Base-by-base conservation (phyloP, 1,284 basidiomycete species). In the Fomitiporia mediterranea region DNA sequence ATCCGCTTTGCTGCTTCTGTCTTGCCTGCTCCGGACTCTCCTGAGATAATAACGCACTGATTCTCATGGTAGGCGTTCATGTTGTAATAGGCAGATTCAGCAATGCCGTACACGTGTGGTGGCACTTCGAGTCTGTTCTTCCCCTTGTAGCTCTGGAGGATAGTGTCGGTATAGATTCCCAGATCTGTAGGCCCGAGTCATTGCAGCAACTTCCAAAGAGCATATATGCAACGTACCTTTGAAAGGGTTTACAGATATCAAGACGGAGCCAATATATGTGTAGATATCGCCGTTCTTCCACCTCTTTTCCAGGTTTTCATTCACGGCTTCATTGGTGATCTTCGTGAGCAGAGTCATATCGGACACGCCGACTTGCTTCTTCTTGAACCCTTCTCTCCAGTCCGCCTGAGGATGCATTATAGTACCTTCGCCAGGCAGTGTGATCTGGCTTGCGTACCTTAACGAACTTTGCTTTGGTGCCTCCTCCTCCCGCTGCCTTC, bases 1-100 rank as follows among this genome's bases (percentile, higher is more conserved):
- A 99, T 99, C 56, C 94, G 84, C 70, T 98, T 98, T 23, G 95
- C 95, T 7, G 94, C 94, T 71, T 98, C 95, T 5, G 94, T 98
- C 79, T 98, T 97, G 51, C 94, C 95, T 8, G 94, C 94, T 56
- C 95, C 95, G 9, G 94, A 97, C 76, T 99, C 97, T 59, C 97
- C 97, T 50, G 96, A 96, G 67, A 99, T 99, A 73, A 99, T 99
- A 56, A 99, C 96, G 71, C 97, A 99, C 76, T 99, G 97, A 70
- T 99, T 99, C 74, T 99, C 96, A 70, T 96, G 89, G 74, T 99
- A 98, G 28, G 94, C 93, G 62, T 93, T 95, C 97, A 99, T 99
- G 71, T 97, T 94, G 77, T 99, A 99, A 77, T 98, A 99, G 9
- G 94, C 88, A 54, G 89, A 83, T 76, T 99, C 97, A 40, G 97